Evolutionary conservation across 176 grass and related monocot genomes (phyloP), one percentile per base, ranked within the genome.

Genomic region (Dactylis glomerata): DNA sequence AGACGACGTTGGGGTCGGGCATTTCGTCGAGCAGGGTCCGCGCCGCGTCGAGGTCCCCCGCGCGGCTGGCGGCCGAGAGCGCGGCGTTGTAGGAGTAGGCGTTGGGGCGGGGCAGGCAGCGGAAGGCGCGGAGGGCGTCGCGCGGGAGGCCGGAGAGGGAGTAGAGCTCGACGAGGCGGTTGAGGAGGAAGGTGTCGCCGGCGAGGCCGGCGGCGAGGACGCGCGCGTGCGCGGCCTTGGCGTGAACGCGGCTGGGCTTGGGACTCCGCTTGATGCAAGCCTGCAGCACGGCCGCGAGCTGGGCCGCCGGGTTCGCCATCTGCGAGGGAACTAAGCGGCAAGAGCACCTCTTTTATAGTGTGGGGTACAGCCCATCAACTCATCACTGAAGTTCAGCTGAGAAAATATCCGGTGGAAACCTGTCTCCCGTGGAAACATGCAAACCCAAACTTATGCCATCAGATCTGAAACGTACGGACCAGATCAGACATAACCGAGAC

Each of bases 131-230:
- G 72, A 89, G 84, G 13, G 95, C 92, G 52, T 89, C 55, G 88
- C 86, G 52, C 14, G 85, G 85, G 10, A 83, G 81, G 77, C 89
- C 84, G 41, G 90, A 89, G 63, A 81, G 92, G 22, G 95, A 86
- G 79, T 97, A 97, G 68, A 94, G 92, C 82, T 97, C 90, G 86
- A 97, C 88, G 79, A 97, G 82, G 88, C 92, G 92, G 84, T 97
- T 97, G 76, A 86, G 84, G 76, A 97, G 90, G 92, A 94, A 97
- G 67, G 86, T 92, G 68, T 97, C 90, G 27, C 33, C 78, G 73
- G 85, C 84, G 88, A 94, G 92, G 57, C 88, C 92, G 75, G 42
- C 86, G 82, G 77, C 81, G 78, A 97, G 36, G 67, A 91, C 82
- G 71, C 84, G 86, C 59, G 95, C 90, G 88, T 97, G 95, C 75